Base-by-base conservation (phyloP, 2,329 filamentous ascomycete species). In the Truncatella angustata region DNA sequence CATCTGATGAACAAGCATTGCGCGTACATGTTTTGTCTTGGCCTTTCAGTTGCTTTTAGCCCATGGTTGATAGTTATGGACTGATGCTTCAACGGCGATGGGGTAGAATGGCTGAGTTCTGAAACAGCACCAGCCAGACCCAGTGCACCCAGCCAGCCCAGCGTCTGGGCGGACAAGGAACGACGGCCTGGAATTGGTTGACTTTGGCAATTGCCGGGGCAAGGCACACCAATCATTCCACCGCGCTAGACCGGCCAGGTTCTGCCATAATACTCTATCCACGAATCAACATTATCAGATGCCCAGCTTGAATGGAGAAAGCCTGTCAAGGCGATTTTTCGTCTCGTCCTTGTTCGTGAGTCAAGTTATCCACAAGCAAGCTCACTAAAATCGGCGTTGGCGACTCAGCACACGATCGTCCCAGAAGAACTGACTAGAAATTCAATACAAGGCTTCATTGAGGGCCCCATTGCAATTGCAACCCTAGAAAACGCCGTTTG, bases 201-300 rank as follows among this genome's bases (percentile, higher is more conserved):
- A 5, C 21, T 43, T 26, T n/a, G 40, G 40, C 21, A 43, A 43
- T 14, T 43, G 40, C 40, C 40, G 40, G 40, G 21, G 40, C 2
- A 5, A n/a, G 40, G 5, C 24, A 20, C 40, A 43, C 40, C 40
- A 43, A 43, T 43, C 12, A 32, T 10, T 20, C 16, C 12, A 10
- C 20, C 40, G 20, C 10, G 40, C 40, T 43, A n/a, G n/a, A n/a
- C 21, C 2, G 40, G 12, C 20, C 18, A 21, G 16, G 6, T 5
- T 20, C 10, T 24, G 18, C 16, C 12, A 23, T 20, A 26, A 5
- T 20, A 14, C 14, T 14, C 28, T 9, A 14, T 43, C 16, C n/a
- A 43, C 40, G 40, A 43, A 43, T 43, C 40, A 43, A n/a, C 12
- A 20, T 20, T n/a, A n/a, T n/a, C n/a, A n/a, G n/a, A n/a, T n/a